Evolutionary conservation across 1,284 basidiomycete genomes (phyloP).

Genomic region (Ustilago xerochloae): DNA sequence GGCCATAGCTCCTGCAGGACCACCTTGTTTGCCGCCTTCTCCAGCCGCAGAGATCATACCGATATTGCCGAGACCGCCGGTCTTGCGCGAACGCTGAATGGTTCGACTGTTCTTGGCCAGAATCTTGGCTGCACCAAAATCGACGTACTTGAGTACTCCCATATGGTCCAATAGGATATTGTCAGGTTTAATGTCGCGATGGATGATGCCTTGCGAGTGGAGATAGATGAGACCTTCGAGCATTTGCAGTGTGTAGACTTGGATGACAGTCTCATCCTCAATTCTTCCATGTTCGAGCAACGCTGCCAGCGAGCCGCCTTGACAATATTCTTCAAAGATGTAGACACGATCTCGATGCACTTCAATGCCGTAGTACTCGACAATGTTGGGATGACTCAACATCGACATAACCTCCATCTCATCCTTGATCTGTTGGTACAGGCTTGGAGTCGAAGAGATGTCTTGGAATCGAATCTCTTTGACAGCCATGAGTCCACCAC

Average conservation of each 20-base stretch:
- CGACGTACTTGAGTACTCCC: slow-evolving; percentile 96
- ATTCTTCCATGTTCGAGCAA: slow-evolving; percentile 93
- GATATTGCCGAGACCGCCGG: slow-evolving; percentile 44
- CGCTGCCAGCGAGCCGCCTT: slow-evolving; percentile 90
- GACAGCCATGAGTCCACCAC: slow-evolving; percentile 97
- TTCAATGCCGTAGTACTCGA: slow-evolving; percentile 99
- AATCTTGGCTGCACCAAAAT: slow-evolving; percentile 98
- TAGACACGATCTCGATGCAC: slow-evolving; percentile 99
- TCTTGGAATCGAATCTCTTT: slow-evolving; percentile 99
- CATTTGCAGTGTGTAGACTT: slow-evolving; percentile 97
- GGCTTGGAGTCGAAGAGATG: slow-evolving; percentile 73
- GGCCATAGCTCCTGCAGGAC: slow-evolving; percentile 73
- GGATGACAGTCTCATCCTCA: slow-evolving; percentile 95
- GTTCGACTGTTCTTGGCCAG: slow-evolving; percentile 90
- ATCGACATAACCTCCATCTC: slow-evolving; percentile 99
- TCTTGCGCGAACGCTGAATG: slow-evolving; percentile 54
- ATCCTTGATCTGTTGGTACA: slow-evolving; percentile 90
- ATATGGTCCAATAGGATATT: slow-evolving; percentile 95
- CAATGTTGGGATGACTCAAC: slow-evolving; percentile 96
- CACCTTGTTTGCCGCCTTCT: slow-evolving; percentile 69
- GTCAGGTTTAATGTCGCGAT: slow-evolving; percentile 98
- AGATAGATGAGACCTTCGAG: slow-evolving; percentile 92
- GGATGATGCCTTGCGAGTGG: slow-evolving; percentile 90
- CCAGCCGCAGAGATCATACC: slow-evolving; percentile 66
- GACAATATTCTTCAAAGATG: slow-evolving; percentile 99